Percentiles rank a stretch among this genome's conserved stretches.
phyloP scores from a whole-genome alignment of 2,329 filamentous ascomycete species.

The Exserohilum rostratum region DNA sequence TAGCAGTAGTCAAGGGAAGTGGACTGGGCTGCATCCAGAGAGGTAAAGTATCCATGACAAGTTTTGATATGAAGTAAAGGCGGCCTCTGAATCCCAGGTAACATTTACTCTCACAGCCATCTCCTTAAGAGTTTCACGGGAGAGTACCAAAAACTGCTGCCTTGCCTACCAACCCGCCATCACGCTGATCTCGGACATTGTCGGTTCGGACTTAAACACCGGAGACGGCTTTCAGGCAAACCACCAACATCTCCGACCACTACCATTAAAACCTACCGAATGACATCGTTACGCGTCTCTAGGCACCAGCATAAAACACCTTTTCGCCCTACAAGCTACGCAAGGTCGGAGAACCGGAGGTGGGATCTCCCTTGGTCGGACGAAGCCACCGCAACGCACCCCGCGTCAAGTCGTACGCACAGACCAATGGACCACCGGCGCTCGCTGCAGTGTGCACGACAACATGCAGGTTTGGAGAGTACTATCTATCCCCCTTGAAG shows the following conservation, averaged over 20 bases:
- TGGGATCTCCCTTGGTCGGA: neutral
- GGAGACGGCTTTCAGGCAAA: neutral
- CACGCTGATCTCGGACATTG: conserved; percentile 1
- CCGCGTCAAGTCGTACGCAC: neutral
- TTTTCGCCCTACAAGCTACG: neutral
- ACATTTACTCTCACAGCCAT: neutral
- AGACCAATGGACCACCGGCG: neutral
- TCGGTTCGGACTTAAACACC: conserved; percentile 2
- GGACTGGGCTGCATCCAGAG: conserved; percentile 9
- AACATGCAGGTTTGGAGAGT: neutral
- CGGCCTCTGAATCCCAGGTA: too few species aligned
- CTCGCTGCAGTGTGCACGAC: conserved; percentile 1
- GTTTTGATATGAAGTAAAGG: too few species aligned
- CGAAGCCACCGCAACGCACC: neutral
- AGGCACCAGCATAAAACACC: conserved; percentile 8
- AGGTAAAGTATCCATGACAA: conserved; percentile 8
- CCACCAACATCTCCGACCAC: neutral
- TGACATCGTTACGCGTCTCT: neutral
- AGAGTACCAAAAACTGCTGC: neutral
- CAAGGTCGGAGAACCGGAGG: neutral
- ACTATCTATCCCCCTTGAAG: conserved; percentile 2
- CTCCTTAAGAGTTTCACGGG: too few species aligned
- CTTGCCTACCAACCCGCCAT: neutral
- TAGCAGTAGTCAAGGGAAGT: neutral
- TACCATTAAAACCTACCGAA: neutral